Conservation (phyloP, 345 rosid genomes). For the Aurinia saxatilis region DNA sequence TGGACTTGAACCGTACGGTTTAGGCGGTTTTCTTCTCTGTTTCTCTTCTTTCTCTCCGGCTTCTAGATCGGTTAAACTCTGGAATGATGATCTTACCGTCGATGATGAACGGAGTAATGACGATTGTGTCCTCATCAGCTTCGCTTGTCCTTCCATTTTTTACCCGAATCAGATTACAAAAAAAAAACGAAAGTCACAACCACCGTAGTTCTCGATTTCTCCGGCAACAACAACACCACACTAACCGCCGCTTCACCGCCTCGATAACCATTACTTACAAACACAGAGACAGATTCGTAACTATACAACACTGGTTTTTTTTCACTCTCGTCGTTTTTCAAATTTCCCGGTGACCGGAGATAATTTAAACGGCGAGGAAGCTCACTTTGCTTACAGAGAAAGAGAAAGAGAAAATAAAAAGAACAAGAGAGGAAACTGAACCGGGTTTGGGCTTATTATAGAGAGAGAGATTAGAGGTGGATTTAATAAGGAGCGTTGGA, state of each 20-base stretch:
- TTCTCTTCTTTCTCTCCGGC: slow-evolving; percentile 39
- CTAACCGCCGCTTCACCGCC: slow-evolving; percentile 8
- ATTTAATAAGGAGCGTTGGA: slow-evolving; percentile 44
- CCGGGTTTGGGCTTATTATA: slow-evolving; percentile 35
- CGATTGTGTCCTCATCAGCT: slow-evolving; percentile 77
- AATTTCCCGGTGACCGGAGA: slow-evolving; percentile 8
- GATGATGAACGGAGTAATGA: slow-evolving; percentile 82
- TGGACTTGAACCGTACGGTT: slow-evolving; percentile 41
- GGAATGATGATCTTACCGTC: slow-evolving; percentile 75
- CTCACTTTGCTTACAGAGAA: neutral
- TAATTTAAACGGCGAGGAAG: slow-evolving; percentile 5
- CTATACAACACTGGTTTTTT: neutral
- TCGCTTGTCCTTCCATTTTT: slow-evolving; percentile 57
- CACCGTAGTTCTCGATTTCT: slow-evolving; percentile 21
- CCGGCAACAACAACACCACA: slow-evolving; percentile 49
- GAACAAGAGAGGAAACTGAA: slow-evolving; percentile 4
- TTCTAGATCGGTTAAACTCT: slow-evolving; percentile 46
- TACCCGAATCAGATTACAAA: neutral
- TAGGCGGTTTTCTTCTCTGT: slow-evolving; percentile 25
- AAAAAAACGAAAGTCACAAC: slow-evolving; percentile 32
- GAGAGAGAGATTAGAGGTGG: slow-evolving; percentile 13
- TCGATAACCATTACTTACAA: slow-evolving; percentile 18
- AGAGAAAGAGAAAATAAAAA: neutral
- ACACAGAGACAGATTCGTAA: neutral
- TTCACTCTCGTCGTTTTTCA: neutral